Conservation (phyloP, 2,329 filamentous ascomycete genomes). For the Cadophora sp. region DNA sequence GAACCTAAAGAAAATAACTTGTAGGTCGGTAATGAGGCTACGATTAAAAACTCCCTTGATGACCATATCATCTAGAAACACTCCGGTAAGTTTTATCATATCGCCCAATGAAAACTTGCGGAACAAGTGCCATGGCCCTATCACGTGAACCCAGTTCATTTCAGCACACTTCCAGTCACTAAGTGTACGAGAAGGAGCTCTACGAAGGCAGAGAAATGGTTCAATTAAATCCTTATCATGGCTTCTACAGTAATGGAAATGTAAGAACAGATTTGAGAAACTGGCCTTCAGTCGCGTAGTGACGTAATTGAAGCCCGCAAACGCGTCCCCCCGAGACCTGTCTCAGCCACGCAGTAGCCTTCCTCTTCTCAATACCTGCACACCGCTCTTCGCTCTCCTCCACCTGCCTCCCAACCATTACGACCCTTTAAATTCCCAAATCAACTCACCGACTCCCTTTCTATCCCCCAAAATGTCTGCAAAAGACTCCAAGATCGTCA, state of each 20-base stretch:
- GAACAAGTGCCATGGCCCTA: too few relatives aligned
- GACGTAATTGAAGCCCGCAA: conserved; percentile 18
- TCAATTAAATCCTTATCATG: too few relatives aligned
- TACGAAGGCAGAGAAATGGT: too few relatives aligned
- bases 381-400: background rate
- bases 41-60: too few relatives aligned
- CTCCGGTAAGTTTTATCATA: too few relatives aligned
- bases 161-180: background rate
- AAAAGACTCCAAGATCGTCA: conserved; percentile 52
- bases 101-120: too few relatives aligned
- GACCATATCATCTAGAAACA: too few relatives aligned
- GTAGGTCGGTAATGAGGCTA: too few relatives aligned
- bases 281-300: background rate
- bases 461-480: conserved; percentile 49
- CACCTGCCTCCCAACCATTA: background rate
- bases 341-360: background rate
- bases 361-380: background rate
- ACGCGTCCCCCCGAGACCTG: background rate
- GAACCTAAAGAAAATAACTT: too few relatives aligned
- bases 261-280: background rate
- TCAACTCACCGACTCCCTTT: background rate
- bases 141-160: background rate
- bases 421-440: background rate
- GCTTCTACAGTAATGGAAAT: background rate
- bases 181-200: too few relatives aligned